These are phyloP conservation scores for Hibiscus tridactylites DNA, from an alignment of 345 rosid genomes.

Conservation along the genomic window DNA sequence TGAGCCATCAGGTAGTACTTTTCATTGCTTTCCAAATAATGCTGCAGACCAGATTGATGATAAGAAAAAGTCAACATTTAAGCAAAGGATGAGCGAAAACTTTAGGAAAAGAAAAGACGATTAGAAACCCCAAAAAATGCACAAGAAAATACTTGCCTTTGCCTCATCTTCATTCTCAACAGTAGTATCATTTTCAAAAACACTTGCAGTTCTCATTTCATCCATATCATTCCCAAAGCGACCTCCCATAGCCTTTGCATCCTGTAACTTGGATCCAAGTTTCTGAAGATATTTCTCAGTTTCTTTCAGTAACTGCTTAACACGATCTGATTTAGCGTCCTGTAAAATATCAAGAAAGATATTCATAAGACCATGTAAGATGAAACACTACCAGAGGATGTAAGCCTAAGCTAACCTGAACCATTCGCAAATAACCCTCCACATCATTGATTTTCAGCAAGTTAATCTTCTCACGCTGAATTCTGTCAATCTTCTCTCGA, in stretches of 20 bases:
- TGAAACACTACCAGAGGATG: conserved; percentile 4
- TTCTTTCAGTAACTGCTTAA: conserved; percentile 77
- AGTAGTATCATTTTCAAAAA: conserved; percentile 49
- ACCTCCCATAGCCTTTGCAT: conserved; percentile 50
- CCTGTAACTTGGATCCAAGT: conserved; percentile 77
- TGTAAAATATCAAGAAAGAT: conserved; percentile 11
- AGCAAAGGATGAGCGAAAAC: background rate
- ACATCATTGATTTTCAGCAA: conserved; percentile 88
- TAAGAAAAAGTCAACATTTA: background rate
- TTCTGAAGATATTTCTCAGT: conserved; percentile 90
- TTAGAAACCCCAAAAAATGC: conserved; percentile 4
- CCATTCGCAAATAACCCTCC: conserved; percentile 95
- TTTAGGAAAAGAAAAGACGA: background rate
- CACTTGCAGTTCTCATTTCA: conserved; percentile 34
- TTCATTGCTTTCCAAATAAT: conserved; percentile 90
- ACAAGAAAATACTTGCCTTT: conserved; percentile 44
- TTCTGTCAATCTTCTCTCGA: conserved; percentile 89
- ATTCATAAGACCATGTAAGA: conserved; percentile 11
- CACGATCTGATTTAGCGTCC: conserved; percentile 97
- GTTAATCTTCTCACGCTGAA: conserved; percentile 93
- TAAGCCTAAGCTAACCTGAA: conserved; percentile 52
- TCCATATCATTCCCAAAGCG: conserved; percentile 58
- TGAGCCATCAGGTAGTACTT: conserved; percentile 95
- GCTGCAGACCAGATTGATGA: conserved; percentile 44
- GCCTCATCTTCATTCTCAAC: conserved; percentile 88